Conservation (phyloP, 179 eudicot genomes). For the Heliamphora pulchella region DNA sequence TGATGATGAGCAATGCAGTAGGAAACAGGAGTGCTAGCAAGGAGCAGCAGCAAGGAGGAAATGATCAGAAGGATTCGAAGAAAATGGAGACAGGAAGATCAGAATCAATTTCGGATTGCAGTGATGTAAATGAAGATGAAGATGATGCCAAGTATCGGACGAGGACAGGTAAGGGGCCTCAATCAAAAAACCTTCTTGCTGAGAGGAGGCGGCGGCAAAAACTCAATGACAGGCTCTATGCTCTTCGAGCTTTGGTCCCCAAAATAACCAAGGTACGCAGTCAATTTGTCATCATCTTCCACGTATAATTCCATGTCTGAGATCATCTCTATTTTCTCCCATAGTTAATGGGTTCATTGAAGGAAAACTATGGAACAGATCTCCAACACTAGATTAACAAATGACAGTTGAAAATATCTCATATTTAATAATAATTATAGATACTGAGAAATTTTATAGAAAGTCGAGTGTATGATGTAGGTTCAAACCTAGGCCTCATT, state of each 20-base stretch:
- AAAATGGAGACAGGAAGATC: slow-evolving; percentile 39
- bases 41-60: slow-evolving; percentile 20
- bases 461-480: no score
- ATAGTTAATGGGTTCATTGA: no score
- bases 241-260: slow-evolving; percentile 76
- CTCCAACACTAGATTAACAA: no score
- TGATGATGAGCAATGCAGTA: slow-evolving; percentile 21
- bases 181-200: slow-evolving; percentile 73
- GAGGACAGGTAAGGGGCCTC: slow-evolving; percentile 52
- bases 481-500: no score
- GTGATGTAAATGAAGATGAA: slow-evolving; percentile 68
- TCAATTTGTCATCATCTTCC: no score
- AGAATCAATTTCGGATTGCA: slow-evolving; percentile 62
- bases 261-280: slow-evolving; percentile 71
- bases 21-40: neutral
- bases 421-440: no score
- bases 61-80: slow-evolving; percentile 29
- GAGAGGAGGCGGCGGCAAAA: slow-evolving; percentile 90
- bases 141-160: slow-evolving; percentile 56
- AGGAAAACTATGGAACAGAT: no score
- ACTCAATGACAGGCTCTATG: slow-evolving; percentile 78
- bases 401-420: no score
- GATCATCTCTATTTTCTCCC: no score
- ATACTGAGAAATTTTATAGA: no score
- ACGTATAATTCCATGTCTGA: neutral